These are phyloP conservation scores for Cochlearia excelsa DNA, from an alignment of 345 rosid species.

Conservation along the genomic window DNA sequence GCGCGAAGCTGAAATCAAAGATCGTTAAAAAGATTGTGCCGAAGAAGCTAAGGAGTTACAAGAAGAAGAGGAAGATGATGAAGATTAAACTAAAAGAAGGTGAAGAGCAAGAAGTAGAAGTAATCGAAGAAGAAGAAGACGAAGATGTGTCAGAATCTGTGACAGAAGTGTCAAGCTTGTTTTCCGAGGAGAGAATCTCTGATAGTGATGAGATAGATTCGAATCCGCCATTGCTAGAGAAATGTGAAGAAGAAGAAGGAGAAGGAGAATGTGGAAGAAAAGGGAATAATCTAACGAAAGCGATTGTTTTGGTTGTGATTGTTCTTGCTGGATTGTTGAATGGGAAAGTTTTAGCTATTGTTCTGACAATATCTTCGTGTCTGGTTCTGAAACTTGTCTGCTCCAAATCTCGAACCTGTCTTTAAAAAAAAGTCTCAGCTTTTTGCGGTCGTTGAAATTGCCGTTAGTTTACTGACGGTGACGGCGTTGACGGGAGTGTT, in stretches of 20 bases:
- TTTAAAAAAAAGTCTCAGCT: conserved; percentile 12
- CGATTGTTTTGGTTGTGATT: conserved; percentile 40
- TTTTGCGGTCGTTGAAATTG: conserved; percentile 4
- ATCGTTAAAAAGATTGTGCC: conserved; percentile 58
- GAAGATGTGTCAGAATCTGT: no score
- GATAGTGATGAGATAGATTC: conserved; percentile 25
- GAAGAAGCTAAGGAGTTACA: conserved; percentile 50
- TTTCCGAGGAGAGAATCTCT: conserved; percentile 22
- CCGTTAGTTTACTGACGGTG: conserved; percentile 23
- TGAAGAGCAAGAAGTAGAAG: conserved; percentile 27
- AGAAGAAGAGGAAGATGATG: conserved; percentile 41
- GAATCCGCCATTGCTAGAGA: conserved; percentile 33
- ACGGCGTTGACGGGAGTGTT: conserved; percentile 24
- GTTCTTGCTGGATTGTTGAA: conserved; percentile 60
- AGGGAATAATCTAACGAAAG: conserved; percentile 37
- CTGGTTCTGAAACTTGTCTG: conserved; percentile 31
- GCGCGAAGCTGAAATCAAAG: conserved; percentile 42
- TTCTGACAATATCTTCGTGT: conserved; percentile 49
- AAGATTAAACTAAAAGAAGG: conserved; percentile 23
- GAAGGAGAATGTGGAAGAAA: conserved; percentile 15
- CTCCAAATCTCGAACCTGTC: conserved; percentile 30
- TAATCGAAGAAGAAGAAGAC: no score
- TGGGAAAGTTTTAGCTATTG: conserved; percentile 57
- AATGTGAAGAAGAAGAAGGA: conserved; percentile 4
- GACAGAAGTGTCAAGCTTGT: conserved; percentile 34